phyloP scores from a whole-genome alignment of 2,329 filamentous ascomycete species.

The Fusarium sp. region DNA sequence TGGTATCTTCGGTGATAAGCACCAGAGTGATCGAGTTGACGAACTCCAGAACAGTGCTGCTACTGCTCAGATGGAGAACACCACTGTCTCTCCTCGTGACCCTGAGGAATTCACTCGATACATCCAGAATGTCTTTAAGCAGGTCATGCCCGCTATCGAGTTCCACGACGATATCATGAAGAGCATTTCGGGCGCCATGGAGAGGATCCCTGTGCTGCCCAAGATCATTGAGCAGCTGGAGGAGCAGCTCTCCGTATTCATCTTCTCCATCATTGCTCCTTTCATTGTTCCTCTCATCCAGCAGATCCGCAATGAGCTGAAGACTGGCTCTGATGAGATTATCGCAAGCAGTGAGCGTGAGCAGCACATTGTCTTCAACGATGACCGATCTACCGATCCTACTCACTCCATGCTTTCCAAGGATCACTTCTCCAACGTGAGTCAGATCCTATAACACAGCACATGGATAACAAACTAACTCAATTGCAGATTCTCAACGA shows the following conservation, averaged over 20 bases:
- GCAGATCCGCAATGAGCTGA: constrained; percentile 88
- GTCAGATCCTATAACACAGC: constrained; percentile 34
- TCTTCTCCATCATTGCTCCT: constrained; percentile 91
- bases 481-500: constrained; percentile 78
- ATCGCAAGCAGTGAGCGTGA: constrained; percentile 86
- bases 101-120: constrained; percentile 88
- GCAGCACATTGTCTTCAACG: constrained; percentile 87
- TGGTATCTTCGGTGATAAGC: constrained; percentile 80
- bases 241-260: constrained; percentile 88
- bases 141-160: constrained; percentile 90
- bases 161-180: constrained; percentile 93
- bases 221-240: constrained; percentile 88
- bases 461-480: neutral
- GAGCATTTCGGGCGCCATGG: constrained; percentile 79
- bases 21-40: constrained; percentile 80
- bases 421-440: constrained; percentile 89
- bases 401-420: constrained; percentile 97
- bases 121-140: constrained; percentile 76
- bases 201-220: constrained; percentile 86
- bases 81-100: constrained; percentile 79
- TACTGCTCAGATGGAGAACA: constrained; percentile 79
- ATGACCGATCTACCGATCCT: constrained; percentile 81
- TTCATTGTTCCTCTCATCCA: constrained; percentile 87
- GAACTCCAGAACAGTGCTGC: constrained; percentile 83
- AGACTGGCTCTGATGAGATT: constrained; percentile 86